phyloP scores from a whole-genome alignment of 2,329 filamentous ascomycete genomes.

The Penicillium sp. region DNA sequence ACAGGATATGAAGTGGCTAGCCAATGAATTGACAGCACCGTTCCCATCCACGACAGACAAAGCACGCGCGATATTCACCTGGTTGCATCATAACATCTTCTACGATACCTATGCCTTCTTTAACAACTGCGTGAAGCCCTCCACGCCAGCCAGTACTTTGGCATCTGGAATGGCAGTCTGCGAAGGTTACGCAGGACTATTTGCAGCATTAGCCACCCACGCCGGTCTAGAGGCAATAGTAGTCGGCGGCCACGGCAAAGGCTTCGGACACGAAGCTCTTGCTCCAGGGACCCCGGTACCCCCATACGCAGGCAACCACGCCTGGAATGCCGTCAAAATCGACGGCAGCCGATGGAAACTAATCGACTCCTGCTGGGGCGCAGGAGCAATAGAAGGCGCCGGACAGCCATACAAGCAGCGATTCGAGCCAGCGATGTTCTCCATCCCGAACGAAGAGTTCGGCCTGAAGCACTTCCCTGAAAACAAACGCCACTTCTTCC shows the following conservation, averaged over 20 bases:
- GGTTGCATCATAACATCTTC: constrained; percentile 89
- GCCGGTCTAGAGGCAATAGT: constrained; percentile 77
- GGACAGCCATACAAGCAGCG: constrained; percentile 62
- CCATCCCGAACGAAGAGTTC: constrained; percentile 73
- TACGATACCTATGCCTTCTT: constrained; percentile 85
- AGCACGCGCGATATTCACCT: constrained; percentile 87
- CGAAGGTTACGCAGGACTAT: constrained; percentile 84
- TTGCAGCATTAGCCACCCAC: constrained; percentile 71
- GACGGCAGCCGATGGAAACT: constrained; percentile 89
- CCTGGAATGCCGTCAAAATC: constrained; percentile 90
- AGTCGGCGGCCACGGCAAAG: constrained; percentile 80
- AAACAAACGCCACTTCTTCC: constrained; percentile 69
- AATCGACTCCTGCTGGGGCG: constrained; percentile 90
- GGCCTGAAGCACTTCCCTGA: constrained; percentile 76
- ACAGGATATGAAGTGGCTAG: constrained; percentile 68
- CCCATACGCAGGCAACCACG: constrained; percentile 66
- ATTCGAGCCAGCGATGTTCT: constrained; percentile 65
- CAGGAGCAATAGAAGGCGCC: constrained; percentile 63
- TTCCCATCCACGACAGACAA: constrained; percentile 87
- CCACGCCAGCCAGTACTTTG: constrained; percentile 71
- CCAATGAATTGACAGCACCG: constrained; percentile 71
- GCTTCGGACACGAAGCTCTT: constrained; percentile 68
- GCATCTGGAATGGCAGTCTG: constrained; percentile 81
- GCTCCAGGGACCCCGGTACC: constrained; percentile 66
- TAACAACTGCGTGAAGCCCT: constrained; percentile 63